Evolutionary conservation across 371 early-diverging fungal species (phyloP).

Genomic region (Mucor indicus): DNA sequence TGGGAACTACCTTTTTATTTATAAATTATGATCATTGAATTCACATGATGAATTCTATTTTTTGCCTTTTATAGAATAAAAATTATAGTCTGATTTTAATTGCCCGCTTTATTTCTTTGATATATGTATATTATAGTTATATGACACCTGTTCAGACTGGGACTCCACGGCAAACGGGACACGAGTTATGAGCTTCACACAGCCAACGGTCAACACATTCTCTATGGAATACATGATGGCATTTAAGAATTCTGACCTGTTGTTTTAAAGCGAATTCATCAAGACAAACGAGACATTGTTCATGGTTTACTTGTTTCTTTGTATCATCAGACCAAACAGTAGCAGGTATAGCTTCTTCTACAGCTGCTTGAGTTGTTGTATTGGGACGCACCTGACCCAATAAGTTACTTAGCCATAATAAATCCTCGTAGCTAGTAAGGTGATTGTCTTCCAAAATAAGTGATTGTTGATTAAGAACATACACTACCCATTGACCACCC

Average conservation of each 20-base stretch:
- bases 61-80: not conserved
- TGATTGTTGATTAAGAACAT: constrained; percentile 16
- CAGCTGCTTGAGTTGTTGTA: constrained; percentile 50
- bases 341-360: constrained; percentile 38
- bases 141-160: constrained; percentile 24
- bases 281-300: constrained; percentile 63
- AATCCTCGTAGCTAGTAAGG: constrained; percentile 59
- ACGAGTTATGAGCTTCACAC: constrained; percentile 45
- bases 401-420: constrained; percentile 50
- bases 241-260: constrained; percentile 64
- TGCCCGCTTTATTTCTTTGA: not conserved
- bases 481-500: constrained; percentile 38
- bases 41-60: not conserved
- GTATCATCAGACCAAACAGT: constrained; percentile 34
- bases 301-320: constrained; percentile 17
- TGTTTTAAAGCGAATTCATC: constrained; percentile 65
- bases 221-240: constrained; percentile 82
- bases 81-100: too few species aligned
- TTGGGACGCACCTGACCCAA: constrained; percentile 61
- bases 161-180: constrained; percentile 44
- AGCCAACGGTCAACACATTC: constrained; percentile 87
- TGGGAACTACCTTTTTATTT: not conserved
- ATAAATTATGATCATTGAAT: not conserved
- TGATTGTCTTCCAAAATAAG: constrained; percentile 21
- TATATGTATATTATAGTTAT: not conserved